Evolutionary conservation across 495 filamentous ascomycete genomes (phyloP).

Genomic region (Usnea hakonensis): DNA sequence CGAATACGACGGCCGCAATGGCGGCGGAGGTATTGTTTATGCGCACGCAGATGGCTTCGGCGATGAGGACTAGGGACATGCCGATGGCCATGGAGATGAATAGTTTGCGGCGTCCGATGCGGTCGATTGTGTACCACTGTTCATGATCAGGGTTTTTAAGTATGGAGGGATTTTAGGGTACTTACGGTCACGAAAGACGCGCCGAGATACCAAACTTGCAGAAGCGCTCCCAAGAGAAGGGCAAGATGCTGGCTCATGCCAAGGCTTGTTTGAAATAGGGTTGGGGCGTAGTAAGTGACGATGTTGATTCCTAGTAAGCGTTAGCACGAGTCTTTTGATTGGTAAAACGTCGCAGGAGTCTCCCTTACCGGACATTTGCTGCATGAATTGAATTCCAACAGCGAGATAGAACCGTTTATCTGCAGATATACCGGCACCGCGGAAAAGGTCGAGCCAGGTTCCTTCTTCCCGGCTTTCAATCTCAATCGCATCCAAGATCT

Average conservation of each 20-base stretch:
- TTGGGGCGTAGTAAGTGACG: slow-evolving; percentile 36
- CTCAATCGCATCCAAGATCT: slow-evolving; percentile 11
- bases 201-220: slow-evolving; percentile 31
- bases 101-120: slow-evolving; percentile 16
- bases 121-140: slow-evolving; percentile 31
- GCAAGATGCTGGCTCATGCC: slow-evolving; percentile 26
- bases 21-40: slow-evolving; percentile 16
- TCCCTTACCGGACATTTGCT: slow-evolving; percentile 36
- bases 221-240: slow-evolving; percentile 27
- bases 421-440: slow-evolving; percentile 23
- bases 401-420: slow-evolving; percentile 32
- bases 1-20: slow-evolving; percentile 29
- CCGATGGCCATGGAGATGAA: slow-evolving; percentile 31
- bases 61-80: slow-evolving; percentile 27
- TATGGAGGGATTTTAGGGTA: neutral
- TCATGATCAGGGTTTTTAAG: neutral
- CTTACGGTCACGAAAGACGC: slow-evolving; percentile 30
- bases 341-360: neutral
- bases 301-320: slow-evolving; percentile 28
- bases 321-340: neutral
- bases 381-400: slow-evolving; percentile 40
- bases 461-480: slow-evolving; percentile 13
- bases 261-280: slow-evolving; percentile 26
- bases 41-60: slow-evolving; percentile 27
- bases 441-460: slow-evolving; percentile 24